These are phyloP conservation scores for Plasmodium knowlesi DNA, from an alignment of 169 alveolate genomes.

Conservation along the genomic window DNA sequence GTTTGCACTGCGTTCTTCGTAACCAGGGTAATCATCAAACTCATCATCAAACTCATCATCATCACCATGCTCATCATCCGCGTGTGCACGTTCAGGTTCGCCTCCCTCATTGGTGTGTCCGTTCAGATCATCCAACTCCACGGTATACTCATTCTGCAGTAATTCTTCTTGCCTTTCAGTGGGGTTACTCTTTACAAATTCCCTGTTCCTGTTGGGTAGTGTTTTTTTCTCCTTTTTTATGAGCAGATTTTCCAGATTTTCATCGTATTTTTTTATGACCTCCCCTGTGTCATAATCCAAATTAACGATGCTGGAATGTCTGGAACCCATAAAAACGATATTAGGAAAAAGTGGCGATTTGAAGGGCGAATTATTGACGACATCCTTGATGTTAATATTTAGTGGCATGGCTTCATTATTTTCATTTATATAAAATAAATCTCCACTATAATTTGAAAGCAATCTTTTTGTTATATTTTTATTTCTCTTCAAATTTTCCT, in stretches of 20 bases:
- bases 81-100: background rate
- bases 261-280: slow-evolving; percentile 52
- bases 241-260: slow-evolving; percentile 1
- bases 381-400: slow-evolving; percentile 83
- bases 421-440: slow-evolving; percentile 83
- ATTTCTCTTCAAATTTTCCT: slow-evolving; percentile 27
- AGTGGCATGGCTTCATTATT: slow-evolving; percentile 75
- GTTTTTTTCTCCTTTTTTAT: background rate
- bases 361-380: slow-evolving; percentile 86
- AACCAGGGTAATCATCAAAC: background rate
- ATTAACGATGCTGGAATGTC: slow-evolving; percentile 79
- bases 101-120: background rate
- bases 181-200: background rate
- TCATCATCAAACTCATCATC: background rate
- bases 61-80: background rate
- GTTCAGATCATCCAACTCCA: background rate
- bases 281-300: slow-evolving; percentile 70
- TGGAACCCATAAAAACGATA: slow-evolving; percentile 82
- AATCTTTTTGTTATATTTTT: slow-evolving; percentile 28
- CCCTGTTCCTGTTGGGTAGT: slow-evolving; percentile 5
- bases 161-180: background rate
- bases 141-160: background rate
- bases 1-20: background rate
- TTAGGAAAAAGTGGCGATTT: slow-evolving; percentile 83
- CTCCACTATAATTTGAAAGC: slow-evolving; percentile 74